Conservation (phyloP, 495 filamentous ascomycete genomes). For the Pseudomonodictys pantanalensis region DNA sequence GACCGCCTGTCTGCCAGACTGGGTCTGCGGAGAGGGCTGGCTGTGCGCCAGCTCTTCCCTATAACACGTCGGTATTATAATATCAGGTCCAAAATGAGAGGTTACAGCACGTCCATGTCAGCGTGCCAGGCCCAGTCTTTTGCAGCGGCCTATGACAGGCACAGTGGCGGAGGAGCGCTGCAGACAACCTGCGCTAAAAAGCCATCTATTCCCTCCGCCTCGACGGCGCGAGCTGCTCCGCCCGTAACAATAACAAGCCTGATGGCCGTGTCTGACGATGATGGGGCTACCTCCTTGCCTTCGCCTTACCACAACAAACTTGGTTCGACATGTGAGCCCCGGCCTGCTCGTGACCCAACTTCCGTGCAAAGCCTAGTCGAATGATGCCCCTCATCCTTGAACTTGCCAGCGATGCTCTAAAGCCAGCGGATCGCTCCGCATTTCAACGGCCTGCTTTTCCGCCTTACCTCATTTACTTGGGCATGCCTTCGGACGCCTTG, state of each 20-base stretch:
- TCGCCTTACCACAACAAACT: too few relatives aligned
- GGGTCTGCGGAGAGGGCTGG: constrained; percentile 18
- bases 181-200: constrained; percentile 25
- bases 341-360: constrained; percentile 5
- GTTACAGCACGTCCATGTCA: constrained; percentile 23
- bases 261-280: constrained; percentile 21
- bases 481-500: constrained; percentile 24
- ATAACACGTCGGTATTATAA: constrained; percentile 28
- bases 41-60: constrained; percentile 16
- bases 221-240: constrained; percentile 26
- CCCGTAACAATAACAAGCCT: constrained; percentile 17
- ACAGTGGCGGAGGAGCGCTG: constrained; percentile 23
- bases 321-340: neutral
- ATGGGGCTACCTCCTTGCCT: constrained; percentile 1
- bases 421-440: constrained; percentile 34
- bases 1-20: constrained; percentile 15
- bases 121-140: constrained; percentile 18
- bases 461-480: constrained; percentile 28
- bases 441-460: constrained; percentile 29
- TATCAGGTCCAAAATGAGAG: constrained; percentile 29
- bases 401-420: constrained; percentile 18
- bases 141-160: constrained; percentile 10
- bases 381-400: constrained; percentile 19
- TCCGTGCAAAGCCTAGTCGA: constrained; percentile 6
- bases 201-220: constrained; percentile 6